phyloP scores from a whole-genome alignment of 208 protist species.

The Leishmania tropica region DNA sequence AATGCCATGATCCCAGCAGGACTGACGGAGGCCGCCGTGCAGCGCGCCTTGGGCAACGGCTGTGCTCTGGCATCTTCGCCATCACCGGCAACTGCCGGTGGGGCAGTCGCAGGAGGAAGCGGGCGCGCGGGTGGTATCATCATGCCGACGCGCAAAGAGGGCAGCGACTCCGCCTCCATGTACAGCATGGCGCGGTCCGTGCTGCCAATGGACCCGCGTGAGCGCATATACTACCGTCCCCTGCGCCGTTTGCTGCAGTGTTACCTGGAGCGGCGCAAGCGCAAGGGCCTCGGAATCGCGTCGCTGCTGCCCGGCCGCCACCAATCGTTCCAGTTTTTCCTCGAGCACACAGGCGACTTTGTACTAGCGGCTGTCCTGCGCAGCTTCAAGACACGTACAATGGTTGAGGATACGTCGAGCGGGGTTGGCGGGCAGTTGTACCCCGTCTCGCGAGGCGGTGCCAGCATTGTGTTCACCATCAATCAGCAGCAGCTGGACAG shows the following conservation, averaged over 20 bases:
- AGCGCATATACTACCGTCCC: constrained; percentile 54
- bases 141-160: constrained; percentile 41
- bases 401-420: constrained; percentile 34
- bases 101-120: neutral
- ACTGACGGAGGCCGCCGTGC: constrained; percentile 21
- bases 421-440: constrained; percentile 33
- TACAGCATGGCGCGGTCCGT: constrained; percentile 56
- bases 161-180: constrained; percentile 43
- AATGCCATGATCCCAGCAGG: constrained; percentile 11
- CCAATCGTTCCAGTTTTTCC: constrained; percentile 38
- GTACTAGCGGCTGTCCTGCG: constrained; percentile 36
- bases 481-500: constrained; percentile 29
- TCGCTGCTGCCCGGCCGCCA: constrained; percentile 22
- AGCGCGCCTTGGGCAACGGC: constrained; percentile 18
- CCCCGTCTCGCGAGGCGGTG: constrained; percentile 24
- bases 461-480: constrained; percentile 40
- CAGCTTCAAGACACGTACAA: constrained; percentile 6
- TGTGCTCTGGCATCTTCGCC: too few species aligned
- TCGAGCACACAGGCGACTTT: constrained; percentile 52
- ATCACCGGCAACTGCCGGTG: neutral
- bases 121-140: constrained; percentile 19
- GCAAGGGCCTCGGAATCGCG: constrained; percentile 14
- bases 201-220: constrained; percentile 43
- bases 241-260: constrained; percentile 49
- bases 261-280: constrained; percentile 40